Evolutionary conservation across 2,329 filamentous ascomycete species (phyloP).

Genomic region (Leptodontidium sp.): DNA sequence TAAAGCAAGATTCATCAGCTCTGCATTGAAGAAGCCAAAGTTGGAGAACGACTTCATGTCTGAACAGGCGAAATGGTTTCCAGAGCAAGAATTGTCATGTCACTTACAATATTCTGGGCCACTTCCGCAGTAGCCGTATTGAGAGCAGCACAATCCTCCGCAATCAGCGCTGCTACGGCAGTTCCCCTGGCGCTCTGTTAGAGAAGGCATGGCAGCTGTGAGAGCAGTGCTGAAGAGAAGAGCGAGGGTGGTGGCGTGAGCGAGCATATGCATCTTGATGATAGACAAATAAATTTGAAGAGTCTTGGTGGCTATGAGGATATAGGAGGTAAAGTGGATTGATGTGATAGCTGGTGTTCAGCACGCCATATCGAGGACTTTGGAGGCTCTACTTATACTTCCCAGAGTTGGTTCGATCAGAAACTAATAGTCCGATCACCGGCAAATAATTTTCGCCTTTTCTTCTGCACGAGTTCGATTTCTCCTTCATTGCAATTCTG

Average conservation of each 20-base stretch:
- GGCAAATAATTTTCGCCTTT: too few species aligned
- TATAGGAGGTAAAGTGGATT: too few species aligned
- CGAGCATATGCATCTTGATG: neutral
- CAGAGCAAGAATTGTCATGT: too few species aligned
- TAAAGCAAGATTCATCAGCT: neutral
- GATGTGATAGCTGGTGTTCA: neutral
- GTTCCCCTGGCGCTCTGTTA: slow-evolving; percentile 6
- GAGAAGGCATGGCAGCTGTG: neutral
- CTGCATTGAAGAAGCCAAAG: neutral
- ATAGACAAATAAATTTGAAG: neutral
- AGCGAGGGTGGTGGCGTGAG: neutral
- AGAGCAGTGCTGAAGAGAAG: neutral
- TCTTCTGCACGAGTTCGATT: too few species aligned
- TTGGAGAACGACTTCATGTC: too few species aligned
- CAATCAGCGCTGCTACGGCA: neutral
- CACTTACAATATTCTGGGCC: slow-evolving; percentile 7
- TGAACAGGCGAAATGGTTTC: too few species aligned
- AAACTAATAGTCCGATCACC: too few species aligned
- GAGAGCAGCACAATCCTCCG: slow-evolving; percentile 5
- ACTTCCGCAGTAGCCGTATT: neutral
- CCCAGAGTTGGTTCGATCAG: too few species aligned
- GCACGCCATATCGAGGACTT: neutral
- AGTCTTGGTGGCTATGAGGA: too few species aligned
- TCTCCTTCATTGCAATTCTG: too few species aligned
- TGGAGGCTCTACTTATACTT: neutral